Conservation (phyloP, 2,329 filamentous ascomycete genomes). For the Geosmithia flava region DNA sequence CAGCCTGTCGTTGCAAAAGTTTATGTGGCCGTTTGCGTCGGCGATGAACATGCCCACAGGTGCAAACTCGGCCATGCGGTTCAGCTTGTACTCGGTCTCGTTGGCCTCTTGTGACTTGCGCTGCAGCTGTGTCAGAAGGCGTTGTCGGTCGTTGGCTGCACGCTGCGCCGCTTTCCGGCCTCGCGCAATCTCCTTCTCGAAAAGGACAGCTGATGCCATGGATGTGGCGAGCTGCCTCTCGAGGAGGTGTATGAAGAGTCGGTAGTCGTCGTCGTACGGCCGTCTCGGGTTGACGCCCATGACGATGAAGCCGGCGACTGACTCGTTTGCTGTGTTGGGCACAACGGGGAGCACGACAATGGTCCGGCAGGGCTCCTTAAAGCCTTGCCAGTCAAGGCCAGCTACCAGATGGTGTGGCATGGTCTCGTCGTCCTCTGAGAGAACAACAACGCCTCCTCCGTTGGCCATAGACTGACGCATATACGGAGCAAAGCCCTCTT, state of each 20-base stretch:
- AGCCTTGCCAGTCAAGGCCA: conserved; percentile 57
- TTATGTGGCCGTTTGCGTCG: conserved; percentile 57
- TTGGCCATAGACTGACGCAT: conserved; percentile 64
- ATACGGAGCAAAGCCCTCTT: conserved; percentile 63
- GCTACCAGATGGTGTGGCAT: conserved; percentile 52
- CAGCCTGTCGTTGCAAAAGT: conserved; percentile 74
- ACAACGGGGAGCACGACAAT: conserved; percentile 71
- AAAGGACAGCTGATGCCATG: conserved; percentile 68
- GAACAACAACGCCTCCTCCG: conserved; percentile 50
- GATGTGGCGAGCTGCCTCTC: conserved; percentile 68
- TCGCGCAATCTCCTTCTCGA: conserved; percentile 70
- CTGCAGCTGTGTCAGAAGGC: conserved; percentile 64
- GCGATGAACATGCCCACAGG: conserved; percentile 80
- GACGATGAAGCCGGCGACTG: conserved; percentile 65
- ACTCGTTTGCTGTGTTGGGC: conserved; percentile 58
- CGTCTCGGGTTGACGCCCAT: conserved; percentile 68
- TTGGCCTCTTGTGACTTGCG: conserved; percentile 48
- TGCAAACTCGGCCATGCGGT: conserved; percentile 72
- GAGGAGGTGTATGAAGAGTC: conserved; percentile 62
- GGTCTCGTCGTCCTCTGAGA: conserved; percentile 55
- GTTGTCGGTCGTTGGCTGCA: conserved; percentile 64
- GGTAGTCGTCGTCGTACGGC: conserved; percentile 71
- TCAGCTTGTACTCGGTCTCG: conserved; percentile 67
- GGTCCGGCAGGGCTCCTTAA: conserved; percentile 55
- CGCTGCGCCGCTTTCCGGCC: conserved; percentile 62